Base-by-base conservation (phyloP, 148 eudicot genomes). In the Spergularia marina region DNA sequence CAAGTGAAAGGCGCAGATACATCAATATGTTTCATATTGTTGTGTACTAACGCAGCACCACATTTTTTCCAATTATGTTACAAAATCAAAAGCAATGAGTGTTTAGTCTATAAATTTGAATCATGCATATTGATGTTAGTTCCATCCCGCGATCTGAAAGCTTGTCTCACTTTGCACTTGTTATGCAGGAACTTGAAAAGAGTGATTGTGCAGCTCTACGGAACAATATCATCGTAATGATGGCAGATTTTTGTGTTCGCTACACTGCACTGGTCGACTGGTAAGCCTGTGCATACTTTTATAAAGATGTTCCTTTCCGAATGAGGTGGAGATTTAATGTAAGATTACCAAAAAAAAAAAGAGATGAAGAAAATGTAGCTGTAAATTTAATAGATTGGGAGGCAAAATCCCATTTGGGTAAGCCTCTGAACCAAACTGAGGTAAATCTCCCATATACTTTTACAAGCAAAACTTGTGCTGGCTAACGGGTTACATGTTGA, bases 231-330 rank as follows among this genome's bases (percentile, higher is more conserved):
- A 74, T 95, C 12, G 94, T 89, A 18, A 83, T 86, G 86, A 89
- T 95, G 97, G 89, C 98, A 65, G 99, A 95, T 83, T 92, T 95
- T 78, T 95, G 94, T 77, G 94, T 95, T 68, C 99, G 89, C 25
- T 91, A 95, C 83, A 95, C 99, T 73, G 97, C 97, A 69, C 80
- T 95, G 71, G 91, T 95, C 73, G 99, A 95, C 83, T 89, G 99
- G 99, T 95, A 74, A 82, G 88, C 39, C 63, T 64, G 53, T 25
- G 21, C 30, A 55, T 63, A 18, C 79, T 20, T 69, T 13, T 17
- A 20, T 30, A 18, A 51, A 70, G 17, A 23, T 47, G 51, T 30
- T 68, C 51, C 10, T 17, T 68, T 47, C n/a, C 55, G 20, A 9
- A 17, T 2, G 30, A 23, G 13, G 53, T 21, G 44, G 56, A 30